A percentile compares a stretch with the other conserved stretches of the same genome.
Conservation (phyloP, 2,329 filamentous ascomycete genomes). For the Talaromyces atroroseus region DNA sequence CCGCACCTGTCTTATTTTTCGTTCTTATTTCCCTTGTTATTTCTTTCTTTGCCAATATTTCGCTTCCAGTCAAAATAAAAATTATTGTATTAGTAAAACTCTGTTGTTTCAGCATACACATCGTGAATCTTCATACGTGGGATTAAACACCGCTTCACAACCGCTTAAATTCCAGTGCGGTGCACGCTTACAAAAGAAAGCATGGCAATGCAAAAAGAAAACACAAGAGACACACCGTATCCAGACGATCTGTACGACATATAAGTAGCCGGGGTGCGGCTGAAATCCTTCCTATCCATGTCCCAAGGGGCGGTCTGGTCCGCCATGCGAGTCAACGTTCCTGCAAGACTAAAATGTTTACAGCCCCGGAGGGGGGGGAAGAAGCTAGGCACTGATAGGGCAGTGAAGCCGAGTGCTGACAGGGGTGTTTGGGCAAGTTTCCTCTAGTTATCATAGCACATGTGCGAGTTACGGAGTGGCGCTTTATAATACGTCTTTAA, state of each 20-base stretch:
- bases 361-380: no score
- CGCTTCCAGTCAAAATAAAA: not conserved
- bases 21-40: not conserved
- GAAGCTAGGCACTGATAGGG: not conserved
- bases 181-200: not conserved
- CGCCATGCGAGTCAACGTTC: not conserved
- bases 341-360: not conserved
- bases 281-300: conserved; percentile 3
- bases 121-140: not conserved
- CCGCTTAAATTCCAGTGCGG: not conserved
- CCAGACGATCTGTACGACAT: conserved; percentile 7
- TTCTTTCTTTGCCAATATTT: not conserved
- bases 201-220: not conserved
- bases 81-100: no score
- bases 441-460: not conserved
- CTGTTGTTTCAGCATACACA: not conserved
- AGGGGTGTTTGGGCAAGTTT: not conserved
- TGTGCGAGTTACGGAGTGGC: not conserved
- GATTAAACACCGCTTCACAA: no score
- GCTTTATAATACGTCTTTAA: not conserved
- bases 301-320: conserved; percentile 6
- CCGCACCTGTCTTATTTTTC: no score
- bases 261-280: conserved; percentile 11
- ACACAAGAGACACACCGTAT: conserved; percentile 7
- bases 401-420: not conserved